phyloP scores from a whole-genome alignment of 2,329 filamentous ascomycete genomes.

The Colletotrichum gigasporum region DNA sequence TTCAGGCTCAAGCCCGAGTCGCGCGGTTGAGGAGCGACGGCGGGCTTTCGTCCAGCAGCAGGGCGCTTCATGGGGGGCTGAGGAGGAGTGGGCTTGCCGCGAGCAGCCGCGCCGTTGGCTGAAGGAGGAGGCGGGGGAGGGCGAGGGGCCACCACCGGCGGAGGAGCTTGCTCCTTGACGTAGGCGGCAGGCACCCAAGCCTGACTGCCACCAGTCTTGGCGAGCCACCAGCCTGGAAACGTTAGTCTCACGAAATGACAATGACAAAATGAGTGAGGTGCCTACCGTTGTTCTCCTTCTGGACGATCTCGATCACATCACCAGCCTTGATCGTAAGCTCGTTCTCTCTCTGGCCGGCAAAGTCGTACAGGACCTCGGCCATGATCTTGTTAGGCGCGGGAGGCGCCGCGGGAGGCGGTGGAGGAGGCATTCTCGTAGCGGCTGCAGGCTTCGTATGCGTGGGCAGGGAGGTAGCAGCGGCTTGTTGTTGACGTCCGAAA shows the following conservation, averaged over 20 bases:
- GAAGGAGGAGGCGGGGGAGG: constrained; percentile 73
- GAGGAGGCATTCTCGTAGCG: constrained; percentile 53
- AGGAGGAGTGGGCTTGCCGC: constrained; percentile 76
- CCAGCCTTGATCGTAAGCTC: constrained; percentile 84
- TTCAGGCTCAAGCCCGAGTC: constrained; percentile 76
- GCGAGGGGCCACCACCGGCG: constrained; percentile 67
- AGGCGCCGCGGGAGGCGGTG: constrained; percentile 72
- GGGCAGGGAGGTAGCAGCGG: constrained; percentile 33
- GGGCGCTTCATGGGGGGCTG: constrained; percentile 85
- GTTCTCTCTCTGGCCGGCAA: constrained; percentile 83
- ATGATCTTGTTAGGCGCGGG: constrained; percentile 76
- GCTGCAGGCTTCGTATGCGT: constrained; percentile 27
- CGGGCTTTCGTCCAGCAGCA: constrained; percentile 75
- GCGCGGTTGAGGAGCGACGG: constrained; percentile 69
- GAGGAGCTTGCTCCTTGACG: constrained; percentile 82
- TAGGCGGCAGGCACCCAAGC: constrained; percentile 97
- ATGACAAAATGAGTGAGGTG: background rate
- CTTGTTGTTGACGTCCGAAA: constrained; percentile 27
- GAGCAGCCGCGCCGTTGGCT: constrained; percentile 54
- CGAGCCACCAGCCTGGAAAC: constrained; percentile 90
- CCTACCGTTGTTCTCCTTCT: constrained; percentile 95
- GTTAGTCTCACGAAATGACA: constrained; percentile 45
- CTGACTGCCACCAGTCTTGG: constrained; percentile 76
- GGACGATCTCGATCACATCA: constrained; percentile 87
- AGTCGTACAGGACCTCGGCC: constrained; percentile 93